phyloP scores from a whole-genome alignment of 192 early-diverging fungal genomes.

The Backusella sp. region DNA sequence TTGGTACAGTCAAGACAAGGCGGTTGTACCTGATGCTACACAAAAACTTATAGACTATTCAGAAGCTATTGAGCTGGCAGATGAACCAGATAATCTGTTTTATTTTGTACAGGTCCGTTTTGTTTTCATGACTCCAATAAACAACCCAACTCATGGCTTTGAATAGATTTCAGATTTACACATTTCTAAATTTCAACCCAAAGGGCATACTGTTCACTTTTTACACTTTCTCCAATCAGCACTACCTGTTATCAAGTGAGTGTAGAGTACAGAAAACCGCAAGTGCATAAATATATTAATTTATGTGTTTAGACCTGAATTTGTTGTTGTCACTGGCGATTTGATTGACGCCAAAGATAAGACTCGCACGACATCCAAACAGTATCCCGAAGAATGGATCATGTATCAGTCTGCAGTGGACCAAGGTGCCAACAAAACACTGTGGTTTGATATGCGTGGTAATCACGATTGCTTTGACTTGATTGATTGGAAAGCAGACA shows the following conservation, averaged over 20 bases:
- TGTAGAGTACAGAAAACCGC: too few species aligned
- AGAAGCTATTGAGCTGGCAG: neutral
- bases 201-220: constrained; percentile 73
- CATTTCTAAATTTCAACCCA: constrained; percentile 65
- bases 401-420: constrained; percentile 67
- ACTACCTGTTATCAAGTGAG: constrained; percentile 61
- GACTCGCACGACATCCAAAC: constrained; percentile 60
- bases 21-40: neutral
- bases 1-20: neutral
- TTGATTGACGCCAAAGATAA: constrained; percentile 84
- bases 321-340: constrained; percentile 84
- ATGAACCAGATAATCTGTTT: constrained; percentile 54
- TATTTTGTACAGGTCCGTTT: constrained; percentile 66
- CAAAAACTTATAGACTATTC: neutral
- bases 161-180: constrained; percentile 79
- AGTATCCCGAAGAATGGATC: constrained; percentile 78
- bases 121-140: neutral
- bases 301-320: constrained; percentile 50
- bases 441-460: constrained; percentile 82
- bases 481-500: constrained; percentile 45
- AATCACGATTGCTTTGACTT: constrained; percentile 94
- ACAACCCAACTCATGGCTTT: neutral
- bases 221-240: constrained; percentile 66
- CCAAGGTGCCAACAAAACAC: constrained; percentile 45
- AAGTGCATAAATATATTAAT: too few species aligned